phyloP scores from a whole-genome alignment of 331 rosid genomes.

The Malus hybrid region DNA sequence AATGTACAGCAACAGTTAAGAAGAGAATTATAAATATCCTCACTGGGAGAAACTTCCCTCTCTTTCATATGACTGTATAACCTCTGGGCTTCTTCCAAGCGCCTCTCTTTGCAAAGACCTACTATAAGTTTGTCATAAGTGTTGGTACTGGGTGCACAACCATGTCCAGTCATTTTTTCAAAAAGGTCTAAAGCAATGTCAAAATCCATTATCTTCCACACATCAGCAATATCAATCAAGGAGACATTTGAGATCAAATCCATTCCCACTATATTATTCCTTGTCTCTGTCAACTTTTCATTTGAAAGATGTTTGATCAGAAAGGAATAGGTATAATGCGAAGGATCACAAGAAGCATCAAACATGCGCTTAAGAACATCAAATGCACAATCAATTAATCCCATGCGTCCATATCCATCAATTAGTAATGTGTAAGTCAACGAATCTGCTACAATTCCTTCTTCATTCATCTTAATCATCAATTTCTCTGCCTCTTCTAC shows the following conservation, averaged over 20 bases:
- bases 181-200: slow-evolving; percentile 8
- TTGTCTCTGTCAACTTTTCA: not conserved
- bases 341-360: slow-evolving; percentile 15
- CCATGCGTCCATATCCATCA: slow-evolving; percentile 8
- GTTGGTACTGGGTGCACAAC: slow-evolving; percentile 8
- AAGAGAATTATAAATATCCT: slow-evolving; percentile 4
- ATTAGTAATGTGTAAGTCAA: slow-evolving; percentile 12
- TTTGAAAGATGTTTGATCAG: slow-evolving; percentile 10
- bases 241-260: slow-evolving; percentile 5
- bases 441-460: slow-evolving; percentile 10
- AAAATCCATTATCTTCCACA: slow-evolving; percentile 18
- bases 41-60: not conserved
- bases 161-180: slow-evolving; percentile 12
- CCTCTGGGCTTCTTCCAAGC: slow-evolving; percentile 9
- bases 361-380: slow-evolving; percentile 19
- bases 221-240: not conserved
- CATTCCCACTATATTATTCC: not conserved
- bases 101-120: slow-evolving; percentile 15
- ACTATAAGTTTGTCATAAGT: slow-evolving; percentile 15
- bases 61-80: slow-evolving; percentile 9
- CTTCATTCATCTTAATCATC: slow-evolving; percentile 11
- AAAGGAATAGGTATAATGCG: slow-evolving; percentile 7
- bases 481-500: slow-evolving; percentile 12
- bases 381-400: slow-evolving; percentile 13
- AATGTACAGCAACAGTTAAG: slow-evolving; percentile 8